Evolutionary conservation across 1,139 yeast genomes (phyloP).

Genomic region (Sugiyamaella pinicola): DNA sequence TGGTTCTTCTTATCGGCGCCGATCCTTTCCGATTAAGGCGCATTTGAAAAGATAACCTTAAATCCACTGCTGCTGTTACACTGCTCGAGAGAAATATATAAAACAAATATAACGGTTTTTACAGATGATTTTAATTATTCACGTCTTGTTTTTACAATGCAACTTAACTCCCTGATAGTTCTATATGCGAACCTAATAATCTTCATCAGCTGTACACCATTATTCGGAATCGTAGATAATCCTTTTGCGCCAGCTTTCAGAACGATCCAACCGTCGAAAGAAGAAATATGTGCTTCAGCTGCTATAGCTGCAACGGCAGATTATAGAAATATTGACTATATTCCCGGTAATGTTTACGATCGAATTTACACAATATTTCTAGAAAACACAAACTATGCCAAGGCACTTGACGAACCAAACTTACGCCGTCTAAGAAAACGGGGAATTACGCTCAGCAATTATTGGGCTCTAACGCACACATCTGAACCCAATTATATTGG

Average conservation of each 20-base stretch:
- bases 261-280: conserved; percentile 40
- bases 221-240: conserved; percentile 27
- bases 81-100: background rate
- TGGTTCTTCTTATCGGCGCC: background rate
- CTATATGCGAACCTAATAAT: background rate
- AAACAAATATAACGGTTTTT: too few species aligned
- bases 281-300: conserved; percentile 45
- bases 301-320: conserved; percentile 46
- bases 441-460: conserved; percentile 51
- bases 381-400: conserved; percentile 53
- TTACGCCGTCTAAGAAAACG: conserved; percentile 45
- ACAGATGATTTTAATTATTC: too few species aligned
- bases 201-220: conserved; percentile 2
- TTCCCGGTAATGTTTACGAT: conserved; percentile 48
- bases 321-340: conserved; percentile 39
- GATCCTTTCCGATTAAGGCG: conserved; percentile 1
- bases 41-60: conserved; percentile 13
- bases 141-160: too few species aligned
- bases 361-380: conserved; percentile 51
- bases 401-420: conserved; percentile 49
- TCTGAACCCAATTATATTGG: conserved; percentile 56
- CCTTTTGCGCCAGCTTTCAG: conserved; percentile 41
- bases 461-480: conserved; percentile 54
- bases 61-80: background rate
- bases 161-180: background rate